Evolutionary conservation across 2,329 filamentous ascomycete genomes (phyloP).

Genomic region (Colletotrichum sp.): DNA sequence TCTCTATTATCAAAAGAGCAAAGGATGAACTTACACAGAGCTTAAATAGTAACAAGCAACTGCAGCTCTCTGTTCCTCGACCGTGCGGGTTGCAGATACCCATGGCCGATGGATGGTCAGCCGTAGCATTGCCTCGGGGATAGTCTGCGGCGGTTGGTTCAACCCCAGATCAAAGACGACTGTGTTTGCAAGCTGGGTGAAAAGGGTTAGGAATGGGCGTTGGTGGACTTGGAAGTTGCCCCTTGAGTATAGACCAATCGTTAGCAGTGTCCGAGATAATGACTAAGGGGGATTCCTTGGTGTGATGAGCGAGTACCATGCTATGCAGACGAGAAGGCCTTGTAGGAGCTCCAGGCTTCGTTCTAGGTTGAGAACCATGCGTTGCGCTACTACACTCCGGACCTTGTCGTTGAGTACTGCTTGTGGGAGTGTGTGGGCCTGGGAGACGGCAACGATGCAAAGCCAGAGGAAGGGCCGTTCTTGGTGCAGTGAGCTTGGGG

Average conservation of each 20-base stretch:
- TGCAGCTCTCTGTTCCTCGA: not conserved
- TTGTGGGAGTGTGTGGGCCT: not conserved
- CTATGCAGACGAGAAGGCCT: not conserved
- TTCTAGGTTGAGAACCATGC: not conserved
- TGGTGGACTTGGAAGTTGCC: not conserved
- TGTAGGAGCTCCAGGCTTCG: not conserved
- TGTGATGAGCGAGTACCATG: not conserved
- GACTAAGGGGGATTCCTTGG: not conserved
- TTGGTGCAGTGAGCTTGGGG: not conserved
- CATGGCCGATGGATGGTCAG: not conserved
- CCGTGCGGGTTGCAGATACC: not conserved
- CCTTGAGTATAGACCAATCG: rapidly evolving
- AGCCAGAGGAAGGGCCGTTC: not conserved
- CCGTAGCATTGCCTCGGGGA: not conserved
- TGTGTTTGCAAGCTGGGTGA: not conserved
- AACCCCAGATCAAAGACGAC: not conserved
- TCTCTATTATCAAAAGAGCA: no score
- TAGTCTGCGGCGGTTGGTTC: not conserved
- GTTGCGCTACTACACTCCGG: not conserved
- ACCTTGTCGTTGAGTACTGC: not conserved
- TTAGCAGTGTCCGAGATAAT: not conserved
- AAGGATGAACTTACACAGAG: not conserved
- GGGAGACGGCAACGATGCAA: not conserved
- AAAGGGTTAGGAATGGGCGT: not conserved
- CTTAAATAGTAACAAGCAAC: not conserved